phyloP scores from a whole-genome alignment of 768 basidiomycete species.

The Trametes punicea region DNA sequence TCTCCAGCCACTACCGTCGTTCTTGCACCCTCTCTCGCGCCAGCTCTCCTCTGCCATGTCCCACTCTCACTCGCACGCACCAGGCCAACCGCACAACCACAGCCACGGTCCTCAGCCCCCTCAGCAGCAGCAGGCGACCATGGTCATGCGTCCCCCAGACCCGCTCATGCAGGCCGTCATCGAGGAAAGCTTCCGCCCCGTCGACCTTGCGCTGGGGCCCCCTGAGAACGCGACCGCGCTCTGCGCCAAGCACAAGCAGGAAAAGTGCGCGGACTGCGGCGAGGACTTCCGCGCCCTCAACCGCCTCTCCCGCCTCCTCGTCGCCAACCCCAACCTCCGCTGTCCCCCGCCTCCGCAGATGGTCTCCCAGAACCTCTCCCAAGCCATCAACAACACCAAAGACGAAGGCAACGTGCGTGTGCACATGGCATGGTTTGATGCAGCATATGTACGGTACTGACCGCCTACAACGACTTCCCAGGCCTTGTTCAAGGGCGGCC shows the following conservation, averaged over 20 bases:
- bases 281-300: conserved; percentile 76
- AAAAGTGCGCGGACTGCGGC: conserved; percentile 71
- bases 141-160: conserved; percentile 47
- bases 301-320: conserved; percentile 67
- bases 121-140: conserved; percentile 41
- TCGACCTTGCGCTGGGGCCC: conserved; percentile 51
- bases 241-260: conserved; percentile 64
- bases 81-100: conserved; percentile 53
- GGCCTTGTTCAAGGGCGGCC: conserved; percentile 75
- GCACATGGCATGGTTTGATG: too few species aligned
- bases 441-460: background rate
- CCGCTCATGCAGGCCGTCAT: conserved; percentile 73
- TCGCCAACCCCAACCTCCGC: conserved; percentile 62
- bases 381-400: conserved; percentile 74
- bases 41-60: conserved; percentile 43
- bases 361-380: conserved; percentile 69
- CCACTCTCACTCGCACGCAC: conserved; percentile 60
- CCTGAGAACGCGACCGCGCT: conserved; percentile 53
- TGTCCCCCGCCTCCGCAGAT: conserved; percentile 83
- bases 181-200: conserved; percentile 64
- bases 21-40: background rate
- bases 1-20: conserved; percentile 1
- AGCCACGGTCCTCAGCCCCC: conserved; percentile 34
- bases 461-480: conserved; percentile 31
- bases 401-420: conserved; percentile 90